Evolutionary conservation across 805 yeast genomes (phyloP), one percentile per base, ranked within the genome.

Genomic region (Starmerella sp.): DNA sequence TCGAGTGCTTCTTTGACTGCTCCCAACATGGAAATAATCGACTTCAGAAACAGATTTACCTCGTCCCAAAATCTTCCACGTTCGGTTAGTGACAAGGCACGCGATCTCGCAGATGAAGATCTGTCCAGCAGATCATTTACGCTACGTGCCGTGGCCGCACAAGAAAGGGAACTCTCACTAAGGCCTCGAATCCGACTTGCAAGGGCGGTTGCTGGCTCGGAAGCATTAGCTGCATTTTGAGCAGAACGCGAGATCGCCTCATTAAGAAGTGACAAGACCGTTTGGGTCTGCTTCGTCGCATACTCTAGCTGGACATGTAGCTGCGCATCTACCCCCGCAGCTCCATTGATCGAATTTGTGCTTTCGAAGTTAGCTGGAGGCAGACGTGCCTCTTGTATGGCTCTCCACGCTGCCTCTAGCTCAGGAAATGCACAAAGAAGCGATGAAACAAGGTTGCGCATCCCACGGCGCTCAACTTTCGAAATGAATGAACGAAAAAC

Each of bases 391-490:
- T 51, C 47, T 29, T 56, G 61, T 17, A 56, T 6, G 1, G 44
- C 44, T 3, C 57, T 37, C 57, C 60, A 54, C 8, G 62, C 57
- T 5, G 61, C 50, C 53, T 58, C 60, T 13, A 61, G 56, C 44
- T 61, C 64, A 5, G 63, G 60, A 51, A 61, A 53, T n/a, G 58
- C 42, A 28, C 22, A 35, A 35, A 57, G 29, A 6, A 88, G 67
- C 84, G 91, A 63, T 95, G 90, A 34, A 96, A 97, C 49, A 88
- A 93, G 68, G 88, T 97, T 4, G 87, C 97, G 3, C 76, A 93
- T 59, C 86, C 93, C 63, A 86, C 97, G 11, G 75, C 53, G n/a
- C 6, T 44, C 36, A 29, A 60, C 28, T 28, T 42, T 42, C 34
- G 47, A 11, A 3, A 48, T 43, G 1, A 58, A 28, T 8, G 43